These are phyloP conservation scores for Ascochyta rabiei DNA, from an alignment of 2,329 filamentous ascomycete genomes.

Conservation along the genomic window DNA sequence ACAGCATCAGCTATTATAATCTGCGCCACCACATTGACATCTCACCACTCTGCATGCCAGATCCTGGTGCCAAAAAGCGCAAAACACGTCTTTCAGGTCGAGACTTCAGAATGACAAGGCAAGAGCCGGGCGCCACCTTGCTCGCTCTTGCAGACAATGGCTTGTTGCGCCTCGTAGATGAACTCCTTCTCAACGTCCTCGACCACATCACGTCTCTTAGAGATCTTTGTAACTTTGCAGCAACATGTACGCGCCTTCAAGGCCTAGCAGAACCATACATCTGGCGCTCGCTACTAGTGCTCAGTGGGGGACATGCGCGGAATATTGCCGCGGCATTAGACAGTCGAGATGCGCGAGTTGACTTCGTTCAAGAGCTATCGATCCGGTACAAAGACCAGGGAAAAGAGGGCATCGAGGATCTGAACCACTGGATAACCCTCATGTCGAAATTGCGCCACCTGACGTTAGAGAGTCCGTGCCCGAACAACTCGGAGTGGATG, in stretches of 20 bases:
- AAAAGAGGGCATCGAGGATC: constrained; percentile 36
- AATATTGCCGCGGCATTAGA: constrained; percentile 31
- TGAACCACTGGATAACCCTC: constrained; percentile 34
- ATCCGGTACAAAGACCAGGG: constrained; percentile 34
- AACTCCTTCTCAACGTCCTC: constrained; percentile 43
- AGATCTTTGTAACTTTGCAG: constrained; percentile 37
- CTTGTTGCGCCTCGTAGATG: constrained; percentile 40
- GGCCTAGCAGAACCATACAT: constrained; percentile 42
- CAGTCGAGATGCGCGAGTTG: constrained; percentile 28
- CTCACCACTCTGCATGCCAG: constrained; percentile 27
- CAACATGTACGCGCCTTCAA: constrained; percentile 39
- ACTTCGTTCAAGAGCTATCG: constrained; percentile 37
- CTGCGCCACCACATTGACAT: neutral
- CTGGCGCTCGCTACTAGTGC: constrained; percentile 39
- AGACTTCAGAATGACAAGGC: constrained; percentile 28
- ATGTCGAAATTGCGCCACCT: constrained; percentile 40
- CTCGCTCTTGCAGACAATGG: constrained; percentile 22
- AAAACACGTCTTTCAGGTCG: constrained; percentile 36
- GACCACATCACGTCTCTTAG: constrained; percentile 35
- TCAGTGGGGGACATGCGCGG: constrained; percentile 34
- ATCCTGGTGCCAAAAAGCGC: constrained; percentile 35
- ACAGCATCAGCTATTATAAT: neutral
- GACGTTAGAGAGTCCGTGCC: constrained; percentile 44
- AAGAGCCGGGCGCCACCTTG: constrained; percentile 21
- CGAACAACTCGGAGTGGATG: constrained; percentile 44